Conservation (phyloP, 257 asterid species). For the Nicotiana sylvestris region DNA sequence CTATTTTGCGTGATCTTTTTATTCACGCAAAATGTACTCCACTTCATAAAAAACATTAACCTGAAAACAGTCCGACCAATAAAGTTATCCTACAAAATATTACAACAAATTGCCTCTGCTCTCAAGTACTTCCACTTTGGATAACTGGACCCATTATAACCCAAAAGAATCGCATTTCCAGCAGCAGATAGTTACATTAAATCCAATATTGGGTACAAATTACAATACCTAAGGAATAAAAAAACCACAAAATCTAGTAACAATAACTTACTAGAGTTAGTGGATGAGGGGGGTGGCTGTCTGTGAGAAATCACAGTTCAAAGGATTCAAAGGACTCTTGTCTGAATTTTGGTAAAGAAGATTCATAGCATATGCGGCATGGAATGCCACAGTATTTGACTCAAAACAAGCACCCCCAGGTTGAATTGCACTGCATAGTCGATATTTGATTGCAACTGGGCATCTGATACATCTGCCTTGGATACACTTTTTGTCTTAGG, state of each 20-base stretch:
- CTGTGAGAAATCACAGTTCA: slow-evolving; percentile 47
- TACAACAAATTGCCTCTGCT: background rate
- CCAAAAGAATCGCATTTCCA: slow-evolving; percentile 18
- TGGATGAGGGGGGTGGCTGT: slow-evolving; percentile 43
- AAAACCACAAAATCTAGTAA: background rate
- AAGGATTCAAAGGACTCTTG: slow-evolving; percentile 34
- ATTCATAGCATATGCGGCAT: slow-evolving; percentile 67
- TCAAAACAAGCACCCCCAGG: slow-evolving; percentile 68
- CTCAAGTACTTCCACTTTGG: slow-evolving; percentile 35
- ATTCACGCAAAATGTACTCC: slow-evolving; percentile 15
- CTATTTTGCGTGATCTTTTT: background rate
- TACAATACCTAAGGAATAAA: background rate
- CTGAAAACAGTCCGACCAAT: background rate
- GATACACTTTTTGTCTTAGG: slow-evolving; percentile 48
- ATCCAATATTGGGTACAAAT: background rate
- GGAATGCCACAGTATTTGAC: slow-evolving; percentile 42
- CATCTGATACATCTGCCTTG: slow-evolving; percentile 33
- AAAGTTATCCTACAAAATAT: background rate
- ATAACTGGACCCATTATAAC: slow-evolving; percentile 45
- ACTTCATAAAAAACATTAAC: background rate
- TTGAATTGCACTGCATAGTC: slow-evolving; percentile 61
- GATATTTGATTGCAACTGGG: slow-evolving; percentile 44
- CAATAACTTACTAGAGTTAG: slow-evolving; percentile 44
- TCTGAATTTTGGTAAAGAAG: slow-evolving; percentile 37
- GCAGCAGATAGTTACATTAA: background rate